Evolutionary conservation across 2,329 filamentous ascomycete genomes (phyloP).

Genomic region (Diatrype stigma): DNA sequence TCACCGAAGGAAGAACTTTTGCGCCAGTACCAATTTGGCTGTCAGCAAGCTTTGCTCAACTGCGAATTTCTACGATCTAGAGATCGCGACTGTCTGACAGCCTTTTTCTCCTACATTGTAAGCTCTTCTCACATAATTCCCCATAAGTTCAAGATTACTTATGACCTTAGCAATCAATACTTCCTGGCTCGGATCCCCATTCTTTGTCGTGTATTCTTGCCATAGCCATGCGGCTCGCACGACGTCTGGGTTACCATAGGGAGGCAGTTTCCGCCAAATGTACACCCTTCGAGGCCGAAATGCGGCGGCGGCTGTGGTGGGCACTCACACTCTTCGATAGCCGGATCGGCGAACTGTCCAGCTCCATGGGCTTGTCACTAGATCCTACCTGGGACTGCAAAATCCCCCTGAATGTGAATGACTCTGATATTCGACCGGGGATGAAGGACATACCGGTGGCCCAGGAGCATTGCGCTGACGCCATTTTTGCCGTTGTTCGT

Average conservation of each 20-base stretch:
- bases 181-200: conserved; percentile 38
- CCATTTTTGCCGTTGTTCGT: conserved; percentile 37
- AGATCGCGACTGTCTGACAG: conserved; percentile 51
- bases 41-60: conserved; percentile 50
- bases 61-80: conserved; percentile 45
- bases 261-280: conserved; percentile 33
- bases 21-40: conserved; percentile 41
- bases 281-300: conserved; percentile 48
- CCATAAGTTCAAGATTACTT: not conserved
- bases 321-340: conserved; percentile 52
- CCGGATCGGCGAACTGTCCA: conserved; percentile 49
- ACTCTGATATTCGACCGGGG: conserved; percentile 40
- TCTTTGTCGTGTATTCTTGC: conserved; percentile 50
- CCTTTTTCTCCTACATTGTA: conserved; percentile 54
- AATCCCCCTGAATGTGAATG: conserved; percentile 40
- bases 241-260: conserved; percentile 50
- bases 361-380: conserved; percentile 27
- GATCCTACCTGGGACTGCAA: conserved; percentile 38
- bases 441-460: conserved; percentile 30
- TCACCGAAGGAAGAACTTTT: conserved; percentile 37
- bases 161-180: conserved; percentile 42
- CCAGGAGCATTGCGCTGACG: conserved; percentile 33
- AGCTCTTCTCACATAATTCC: conserved; percentile 10
- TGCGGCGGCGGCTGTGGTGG: conserved; percentile 62
- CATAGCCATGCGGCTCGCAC: conserved; percentile 52